Evolutionary conservation across 352 stramenopile species (phyloP), one percentile per base, ranked within the genome.

Genomic region (Phytopythium helicoides): DNA sequence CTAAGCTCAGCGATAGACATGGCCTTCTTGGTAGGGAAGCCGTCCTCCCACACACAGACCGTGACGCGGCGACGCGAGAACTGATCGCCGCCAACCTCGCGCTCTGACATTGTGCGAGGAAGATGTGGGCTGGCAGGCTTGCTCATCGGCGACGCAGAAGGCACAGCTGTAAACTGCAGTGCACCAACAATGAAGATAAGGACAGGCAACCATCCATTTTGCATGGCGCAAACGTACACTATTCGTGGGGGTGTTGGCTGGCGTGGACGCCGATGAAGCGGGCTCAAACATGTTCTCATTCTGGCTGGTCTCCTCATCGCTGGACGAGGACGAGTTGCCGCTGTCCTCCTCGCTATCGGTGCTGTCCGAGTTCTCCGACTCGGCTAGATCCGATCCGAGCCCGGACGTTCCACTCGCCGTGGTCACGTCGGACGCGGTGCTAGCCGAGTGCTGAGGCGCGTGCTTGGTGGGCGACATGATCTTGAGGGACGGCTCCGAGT

Each of bases 1-100:
- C 83, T 81, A 42, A 93, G 64, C 53, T 93, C 83, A 2, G 81
- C 76, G 36, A 93, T 86, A 3, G 83, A 82, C 80, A 93, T 90
- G n/a, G 74, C 71, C 34, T 75, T 71, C 59, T 93, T 93, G 18
- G 73, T 72, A 6, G 78, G 70, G 23, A 78, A 56, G 0, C 81
- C 79, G 38, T 85, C 67, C 55, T 90, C 81, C 83, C 83, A 93
- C 0, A 93, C 73, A 34, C 78, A 89, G 10, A 93, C 83, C 22
- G 69, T 90, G 14, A 93, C 74, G 21, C 79, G 78, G 39, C 83
- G 75, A 42, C 77, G 71, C 26, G 74, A 62, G 45, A 90, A 81
- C 22, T 76, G 71, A 11, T 87, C 75, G 18, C 45, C 51, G 37
- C 66, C 64, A 21, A 60, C 68, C 21, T 76, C 64, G 31, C 66